These are phyloP conservation scores for Cicer yamashitae DNA, from an alignment of 306 rosid genomes.

Conservation along the genomic window DNA sequence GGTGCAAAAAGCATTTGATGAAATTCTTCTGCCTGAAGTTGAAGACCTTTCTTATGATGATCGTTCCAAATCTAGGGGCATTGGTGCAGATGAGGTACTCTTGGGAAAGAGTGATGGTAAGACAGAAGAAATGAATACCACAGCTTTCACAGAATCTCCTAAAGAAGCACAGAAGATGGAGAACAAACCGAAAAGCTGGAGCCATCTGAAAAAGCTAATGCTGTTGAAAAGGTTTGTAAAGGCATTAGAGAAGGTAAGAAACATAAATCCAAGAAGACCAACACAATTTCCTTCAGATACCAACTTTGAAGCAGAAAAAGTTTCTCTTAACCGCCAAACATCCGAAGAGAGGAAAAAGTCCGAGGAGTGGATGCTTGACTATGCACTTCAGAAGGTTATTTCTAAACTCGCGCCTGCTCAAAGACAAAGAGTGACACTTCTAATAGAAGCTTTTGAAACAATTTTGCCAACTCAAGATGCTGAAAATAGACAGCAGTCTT, in stretches of 20 bases:
- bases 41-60: constrained; percentile 52
- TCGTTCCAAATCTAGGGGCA: constrained; percentile 40
- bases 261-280: constrained; percentile 50
- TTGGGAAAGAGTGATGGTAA: constrained; percentile 46
- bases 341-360: constrained; percentile 60
- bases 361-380: constrained; percentile 95
- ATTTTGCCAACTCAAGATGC: constrained; percentile 63
- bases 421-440: constrained; percentile 71
- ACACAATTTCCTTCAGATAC: constrained; percentile 51
- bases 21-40: constrained; percentile 80
- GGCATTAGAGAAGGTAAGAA: constrained; percentile 80
- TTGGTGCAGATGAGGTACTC: constrained; percentile 43
- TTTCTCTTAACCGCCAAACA: constrained; percentile 63
- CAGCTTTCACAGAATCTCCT: constrained; percentile 42
- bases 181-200: constrained; percentile 72
- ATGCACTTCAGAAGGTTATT: constrained; percentile 83
- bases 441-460: constrained; percentile 84
- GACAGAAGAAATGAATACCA: constrained; percentile 37
- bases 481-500: constrained; percentile 46
- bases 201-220: constrained; percentile 71
- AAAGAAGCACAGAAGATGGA: constrained; percentile 47
- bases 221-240: constrained; percentile 84
- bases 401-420: constrained; percentile 81
- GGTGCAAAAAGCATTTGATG: constrained; percentile 85
- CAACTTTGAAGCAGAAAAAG: constrained; percentile 59